These are phyloP conservation scores for Torulaspora microellipsoides DNA, from an alignment of 805 yeast genomes.

Conservation along the genomic window DNA sequence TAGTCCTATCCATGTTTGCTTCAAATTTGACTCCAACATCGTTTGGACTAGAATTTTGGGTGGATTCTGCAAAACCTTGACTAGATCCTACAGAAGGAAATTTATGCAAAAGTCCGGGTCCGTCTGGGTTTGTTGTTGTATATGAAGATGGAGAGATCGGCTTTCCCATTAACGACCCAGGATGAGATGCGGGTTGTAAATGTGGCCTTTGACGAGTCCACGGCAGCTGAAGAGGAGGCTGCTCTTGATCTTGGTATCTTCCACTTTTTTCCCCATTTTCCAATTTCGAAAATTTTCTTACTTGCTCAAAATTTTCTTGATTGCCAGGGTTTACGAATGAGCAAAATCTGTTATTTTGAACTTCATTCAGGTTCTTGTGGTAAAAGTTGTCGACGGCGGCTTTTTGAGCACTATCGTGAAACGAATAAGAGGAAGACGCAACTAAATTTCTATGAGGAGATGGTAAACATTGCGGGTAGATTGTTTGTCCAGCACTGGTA, in stretches of 20 bases:
- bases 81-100: no score
- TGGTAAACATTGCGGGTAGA: constrained; percentile 4
- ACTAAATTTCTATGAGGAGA: constrained; percentile 7
- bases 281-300: neutral
- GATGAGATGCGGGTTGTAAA: constrained; percentile 15
- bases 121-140: constrained; percentile 2
- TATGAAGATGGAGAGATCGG: constrained; percentile 3
- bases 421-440: constrained; percentile 3
- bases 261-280: no score
- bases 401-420: constrained; percentile 12
- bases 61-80: no score
- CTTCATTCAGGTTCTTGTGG: constrained; percentile 6
- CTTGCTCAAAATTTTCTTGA: constrained; percentile 5
- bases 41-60: no score
- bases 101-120: constrained; percentile 6
- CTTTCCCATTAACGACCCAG: constrained; percentile 5
- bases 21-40: no score
- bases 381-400: constrained; percentile 10
- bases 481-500: neutral
- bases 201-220: constrained; percentile 9
- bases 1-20: neutral
- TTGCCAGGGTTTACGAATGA: constrained; percentile 1
- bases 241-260: neutral
- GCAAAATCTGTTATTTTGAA: constrained; percentile 1
- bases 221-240: neutral